Conservation (phyloP, 371 early-diverging fungal species). For the Batkoa obscura region DNA sequence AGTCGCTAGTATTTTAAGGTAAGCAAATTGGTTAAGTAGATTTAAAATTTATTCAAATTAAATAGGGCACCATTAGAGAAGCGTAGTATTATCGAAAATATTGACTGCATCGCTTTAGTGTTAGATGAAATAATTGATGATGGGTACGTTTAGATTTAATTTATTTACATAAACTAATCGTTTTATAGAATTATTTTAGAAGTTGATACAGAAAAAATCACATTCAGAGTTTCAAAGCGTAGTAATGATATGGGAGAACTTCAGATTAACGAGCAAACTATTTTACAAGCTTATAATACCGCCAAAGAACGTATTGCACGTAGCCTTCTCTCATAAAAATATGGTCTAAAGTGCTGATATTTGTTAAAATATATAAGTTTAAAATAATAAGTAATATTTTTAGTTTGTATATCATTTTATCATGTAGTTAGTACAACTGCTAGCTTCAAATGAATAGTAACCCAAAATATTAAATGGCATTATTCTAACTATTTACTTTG, state of each 20-base stretch:
- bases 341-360: too few relatives aligned
- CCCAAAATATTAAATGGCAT: too few relatives aligned
- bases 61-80: constrained; percentile 76
- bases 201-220: constrained; percentile 71
- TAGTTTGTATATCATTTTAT: too few relatives aligned
- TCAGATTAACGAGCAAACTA: constrained; percentile 75
- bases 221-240: constrained; percentile 78
- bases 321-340: constrained; percentile 40
- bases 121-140: constrained; percentile 92
- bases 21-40: constrained; percentile 3
- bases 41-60: background rate
- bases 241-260: constrained; percentile 57
- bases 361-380: too few relatives aligned
- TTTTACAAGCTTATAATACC: constrained; percentile 73
- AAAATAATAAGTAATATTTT: too few relatives aligned
- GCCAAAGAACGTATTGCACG: constrained; percentile 75
- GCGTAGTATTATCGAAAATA: constrained; percentile 69
- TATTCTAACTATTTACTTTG: too few relatives aligned
- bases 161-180: background rate
- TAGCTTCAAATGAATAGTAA: too few relatives aligned
- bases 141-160: constrained; percentile 38
- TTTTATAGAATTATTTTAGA: constrained; percentile 57
- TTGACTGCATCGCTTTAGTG: constrained; percentile 76
- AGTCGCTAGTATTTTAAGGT: constrained; percentile 64
- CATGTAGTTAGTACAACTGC: too few relatives aligned